Base-by-base conservation (phyloP, 805 yeast species). In the Ogataea degrootiae region DNA sequence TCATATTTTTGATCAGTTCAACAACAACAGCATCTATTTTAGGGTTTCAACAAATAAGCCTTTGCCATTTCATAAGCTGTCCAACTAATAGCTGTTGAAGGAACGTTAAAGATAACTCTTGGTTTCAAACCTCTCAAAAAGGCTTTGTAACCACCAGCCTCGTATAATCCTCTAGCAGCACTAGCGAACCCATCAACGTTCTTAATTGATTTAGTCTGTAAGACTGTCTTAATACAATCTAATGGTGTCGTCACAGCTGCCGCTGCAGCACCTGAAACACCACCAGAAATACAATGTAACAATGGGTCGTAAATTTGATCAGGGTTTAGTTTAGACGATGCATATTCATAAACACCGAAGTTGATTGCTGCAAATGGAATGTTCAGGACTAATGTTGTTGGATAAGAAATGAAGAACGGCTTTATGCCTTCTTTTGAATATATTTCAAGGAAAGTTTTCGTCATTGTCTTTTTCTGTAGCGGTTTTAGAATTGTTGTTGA, bases 21-120 rank as follows among this genome's bases (percentile, higher is more conserved):
- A 36, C 12, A 4, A n/a, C 19, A 36, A 21, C 23, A 15, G 23
- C 41, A 26, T 39, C 15, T 16, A 8, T 22, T 33, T 34, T 33
- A 42, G 35, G 35, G 35, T 21, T 37, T 38, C 19, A 44, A 39
- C 59, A 83, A 67, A 54, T 84, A 74, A 55, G 80, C 83, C 69
- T 92, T 92, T 39, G 97, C 97, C 92, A 91, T 87, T 66, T 92
- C 99, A 67, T 92, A 92, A 26, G 96, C 88, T 1, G 98, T 92
- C 98, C 98, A 92, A 54, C 96, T 83, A 52, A 92, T 90, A 19
- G 98, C 98, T 8, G 98, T 92, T 41, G 95, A 83, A 21, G 99
- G 99, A 64, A 92, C 90, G 66, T 90, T 90, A 55, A 94, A 86
- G 33, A 92, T 82, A 47, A 94, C 82, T 67, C 99, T 81, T 41